phyloP scores from a whole-genome alignment of 2,329 filamentous ascomycete genomes.

The Verticillium nubilum region DNA sequence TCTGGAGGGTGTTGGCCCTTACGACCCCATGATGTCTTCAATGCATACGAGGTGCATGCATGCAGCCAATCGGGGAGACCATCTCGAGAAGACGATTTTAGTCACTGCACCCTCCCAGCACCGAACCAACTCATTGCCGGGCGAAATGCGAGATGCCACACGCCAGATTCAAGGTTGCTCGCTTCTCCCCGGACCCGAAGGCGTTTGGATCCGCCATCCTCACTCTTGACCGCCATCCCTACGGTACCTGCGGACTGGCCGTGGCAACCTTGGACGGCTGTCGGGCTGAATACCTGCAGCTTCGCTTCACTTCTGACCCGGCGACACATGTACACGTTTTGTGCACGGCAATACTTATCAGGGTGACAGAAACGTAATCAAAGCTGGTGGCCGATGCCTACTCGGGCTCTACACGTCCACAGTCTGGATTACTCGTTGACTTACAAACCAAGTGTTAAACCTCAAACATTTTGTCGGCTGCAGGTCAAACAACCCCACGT shows the following conservation, averaged over 20 bases:
- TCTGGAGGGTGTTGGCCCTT: neutral
- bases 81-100: neutral
- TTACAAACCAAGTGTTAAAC: neutral
- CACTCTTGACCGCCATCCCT: neutral
- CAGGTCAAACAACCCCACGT: neutral
- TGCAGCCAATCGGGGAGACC: neutral
- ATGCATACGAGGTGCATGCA: neutral
- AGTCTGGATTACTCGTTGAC: neutral
- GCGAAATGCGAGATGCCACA: neutral
- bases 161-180: neutral
- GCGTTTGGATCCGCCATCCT: neutral
- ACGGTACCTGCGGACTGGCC: neutral
- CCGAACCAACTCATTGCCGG: neutral
- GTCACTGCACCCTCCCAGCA: neutral
- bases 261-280: neutral
- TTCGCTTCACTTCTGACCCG: neutral
- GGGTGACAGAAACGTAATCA: neutral
- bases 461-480: neutral
- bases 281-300: neutral
- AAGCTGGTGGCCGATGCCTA: neutral
- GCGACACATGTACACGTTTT: neutral
- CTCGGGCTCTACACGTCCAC: neutral
- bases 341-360: neutral
- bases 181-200: neutral
- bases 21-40: neutral